Base-by-base conservation (phyloP, 441 rosid species). In the Capsella rubella region DNA sequence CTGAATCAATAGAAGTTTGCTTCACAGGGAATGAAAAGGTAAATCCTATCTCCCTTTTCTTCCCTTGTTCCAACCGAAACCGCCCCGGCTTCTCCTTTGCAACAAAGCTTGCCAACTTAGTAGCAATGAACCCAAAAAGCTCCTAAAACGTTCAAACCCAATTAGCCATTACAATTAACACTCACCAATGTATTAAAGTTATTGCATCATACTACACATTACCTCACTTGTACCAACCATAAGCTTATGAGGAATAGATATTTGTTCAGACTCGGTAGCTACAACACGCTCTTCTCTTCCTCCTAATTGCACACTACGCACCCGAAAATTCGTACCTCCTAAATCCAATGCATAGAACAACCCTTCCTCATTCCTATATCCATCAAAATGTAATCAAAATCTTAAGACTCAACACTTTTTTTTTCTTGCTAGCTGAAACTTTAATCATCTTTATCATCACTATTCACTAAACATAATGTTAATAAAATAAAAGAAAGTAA, bases 311-410 rank as follows among this genome's bases (percentile, higher is more conserved):
- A 91, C 95, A 15, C 97, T 87, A 79, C 86, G 74, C 59, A 87
- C 93, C 56, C 97, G 85, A n/a, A 91, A 91, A 67, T 93, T 91
- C 0, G 98, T 90, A 62, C 97, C 98, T 0, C 98, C 98, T 27
- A 93, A 93, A 83, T 93, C 98, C 86, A 93, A 78, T 10, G 91
- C 98, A 84, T 90, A 93, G 80, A 89, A 91, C 90, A 90, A 80
- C 3, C 97, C 96, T 67, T 84, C 86, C 87, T 91, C 96, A 58
- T 86, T 84, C 87, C 98, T 91, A 73, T 43, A 65, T 3, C 56
- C 52, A 60, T 56, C 16, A 60, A 27, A 12, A 39, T 5, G 8
- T 2, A n/a, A 52, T n/a, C 0, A 63, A 9, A 11, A 46, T 47
- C 43, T 25, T 45, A 46, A 34, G 37, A 27, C 13, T 21, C 2